These are phyloP conservation scores for Paraconiothyrium brasiliense DNA, from an alignment of 2,329 filamentous ascomycete genomes.

Conservation along the genomic window DNA sequence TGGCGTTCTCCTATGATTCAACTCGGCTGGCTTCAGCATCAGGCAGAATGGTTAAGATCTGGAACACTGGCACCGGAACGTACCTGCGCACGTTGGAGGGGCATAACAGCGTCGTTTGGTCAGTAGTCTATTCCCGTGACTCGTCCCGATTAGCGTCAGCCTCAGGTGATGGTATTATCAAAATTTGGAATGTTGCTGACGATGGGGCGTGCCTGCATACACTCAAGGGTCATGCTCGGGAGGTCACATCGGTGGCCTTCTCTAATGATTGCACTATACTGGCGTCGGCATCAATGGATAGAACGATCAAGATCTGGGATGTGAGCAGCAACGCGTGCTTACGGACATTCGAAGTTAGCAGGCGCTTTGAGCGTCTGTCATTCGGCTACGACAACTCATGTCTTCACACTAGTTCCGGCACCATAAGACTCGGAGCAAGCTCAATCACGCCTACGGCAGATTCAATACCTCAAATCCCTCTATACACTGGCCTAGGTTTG, in stretches of 20 bases:
- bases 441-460: too few species aligned
- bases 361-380: neutral
- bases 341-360: neutral
- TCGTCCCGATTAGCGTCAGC: neutral
- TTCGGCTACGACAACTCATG: neutral
- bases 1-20: slow-evolving; percentile 16
- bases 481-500: too few species aligned
- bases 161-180: neutral
- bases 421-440: neutral
- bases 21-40: neutral
- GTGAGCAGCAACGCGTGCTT: neutral
- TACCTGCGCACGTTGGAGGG: slow-evolving; percentile 1
- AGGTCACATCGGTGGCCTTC: slow-evolving; percentile 16
- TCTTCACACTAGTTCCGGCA: neutral
- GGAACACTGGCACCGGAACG: slow-evolving; percentile 3
- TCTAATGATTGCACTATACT: neutral
- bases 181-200: neutral
- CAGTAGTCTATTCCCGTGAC: neutral
- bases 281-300: neutral
- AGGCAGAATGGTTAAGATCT: neutral
- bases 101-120: neutral
- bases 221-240: slow-evolving; percentile 17
- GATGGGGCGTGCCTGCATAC: slow-evolving; percentile 18
- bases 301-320: neutral
- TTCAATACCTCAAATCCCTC: too few species aligned